Evolutionary conservation across 225 moss, liverwort and hornwort species (phyloP).

Genomic region (Sphagnum contortum): DNA sequence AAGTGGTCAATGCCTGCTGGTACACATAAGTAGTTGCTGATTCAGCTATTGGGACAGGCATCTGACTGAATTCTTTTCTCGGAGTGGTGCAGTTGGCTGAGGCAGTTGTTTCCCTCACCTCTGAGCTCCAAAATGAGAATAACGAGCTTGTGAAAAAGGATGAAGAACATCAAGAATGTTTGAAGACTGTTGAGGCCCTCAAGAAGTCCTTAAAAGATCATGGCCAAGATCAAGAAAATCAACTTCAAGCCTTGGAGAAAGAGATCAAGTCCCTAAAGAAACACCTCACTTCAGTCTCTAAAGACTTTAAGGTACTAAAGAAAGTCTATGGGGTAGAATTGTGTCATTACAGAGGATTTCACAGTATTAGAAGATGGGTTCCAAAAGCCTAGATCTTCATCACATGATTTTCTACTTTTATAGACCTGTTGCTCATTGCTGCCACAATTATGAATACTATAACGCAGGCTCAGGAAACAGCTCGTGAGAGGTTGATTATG

Average conservation of each 20-base stretch:
- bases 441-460: no score
- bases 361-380: no score
- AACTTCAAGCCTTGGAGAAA: constrained; percentile 61
- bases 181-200: constrained; percentile 35
- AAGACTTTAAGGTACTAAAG: constrained; percentile 67
- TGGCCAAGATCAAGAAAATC: constrained; percentile 63
- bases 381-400: no score
- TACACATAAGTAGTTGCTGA: no score
- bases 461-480: constrained; percentile 72
- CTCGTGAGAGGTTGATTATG: constrained; percentile 70
- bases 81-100: constrained; percentile 67
- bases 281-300: constrained; percentile 59
- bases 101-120: constrained; percentile 50
- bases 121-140: constrained; percentile 58
- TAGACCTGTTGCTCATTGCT: no score
- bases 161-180: constrained; percentile 51
- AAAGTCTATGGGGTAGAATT: no score
- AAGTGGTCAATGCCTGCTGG: no score
- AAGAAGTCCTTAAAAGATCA: constrained; percentile 62
- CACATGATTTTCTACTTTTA: no score
- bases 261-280: constrained; percentile 71
- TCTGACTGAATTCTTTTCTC: constrained; percentile 27
- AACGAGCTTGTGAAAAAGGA: constrained; percentile 48
- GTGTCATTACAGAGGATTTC: no score
- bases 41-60: constrained; percentile 46